Conservation (phyloP, 495 filamentous ascomycete species). For the Geopyxis carbonaria region DNA sequence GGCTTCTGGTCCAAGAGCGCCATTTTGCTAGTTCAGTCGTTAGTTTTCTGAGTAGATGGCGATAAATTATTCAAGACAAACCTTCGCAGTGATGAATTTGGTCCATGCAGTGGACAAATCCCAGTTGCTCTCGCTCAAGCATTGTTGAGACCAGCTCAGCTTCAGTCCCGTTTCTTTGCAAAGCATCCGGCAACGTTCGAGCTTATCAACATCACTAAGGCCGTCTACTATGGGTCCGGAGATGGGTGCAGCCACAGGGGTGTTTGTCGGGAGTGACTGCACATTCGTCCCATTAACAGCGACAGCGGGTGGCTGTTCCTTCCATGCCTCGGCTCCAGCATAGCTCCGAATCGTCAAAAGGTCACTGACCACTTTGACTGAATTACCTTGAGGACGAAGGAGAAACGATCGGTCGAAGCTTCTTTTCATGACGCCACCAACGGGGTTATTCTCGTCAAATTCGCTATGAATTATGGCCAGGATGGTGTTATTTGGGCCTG, state of each 20-base stretch:
- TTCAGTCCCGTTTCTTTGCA: constrained; percentile 56
- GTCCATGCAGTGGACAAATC: constrained; percentile 49
- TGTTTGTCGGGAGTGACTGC: background rate
- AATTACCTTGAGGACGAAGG: constrained; percentile 54
- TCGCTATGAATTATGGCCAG: constrained; percentile 59
- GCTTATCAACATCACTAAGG: constrained; percentile 39
- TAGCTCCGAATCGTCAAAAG: constrained; percentile 52
- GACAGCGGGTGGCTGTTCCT: constrained; percentile 27
- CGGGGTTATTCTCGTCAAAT: constrained; percentile 54
- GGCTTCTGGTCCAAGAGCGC: too few species aligned
- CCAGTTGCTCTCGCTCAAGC: constrained; percentile 54
- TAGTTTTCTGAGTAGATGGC: too few species aligned
- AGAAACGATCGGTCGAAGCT: constrained; percentile 78
- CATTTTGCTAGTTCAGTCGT: too few species aligned
- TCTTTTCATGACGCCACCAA: constrained; percentile 37
- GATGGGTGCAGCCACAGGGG: constrained; percentile 14
- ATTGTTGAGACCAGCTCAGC: constrained; percentile 50
- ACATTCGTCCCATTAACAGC: constrained; percentile 1
- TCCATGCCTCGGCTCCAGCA: constrained; percentile 45
- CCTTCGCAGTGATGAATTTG: constrained; percentile 44
- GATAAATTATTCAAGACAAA: too few species aligned
- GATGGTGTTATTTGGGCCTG: too few species aligned
- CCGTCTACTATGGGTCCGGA: constrained; percentile 16
- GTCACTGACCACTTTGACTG: constrained; percentile 66
- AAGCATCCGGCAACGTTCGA: constrained; percentile 41